These are phyloP conservation scores for Periconia macrospinosa DNA, from an alignment of 2,329 filamentous ascomycete species.

Conservation along the genomic window DNA sequence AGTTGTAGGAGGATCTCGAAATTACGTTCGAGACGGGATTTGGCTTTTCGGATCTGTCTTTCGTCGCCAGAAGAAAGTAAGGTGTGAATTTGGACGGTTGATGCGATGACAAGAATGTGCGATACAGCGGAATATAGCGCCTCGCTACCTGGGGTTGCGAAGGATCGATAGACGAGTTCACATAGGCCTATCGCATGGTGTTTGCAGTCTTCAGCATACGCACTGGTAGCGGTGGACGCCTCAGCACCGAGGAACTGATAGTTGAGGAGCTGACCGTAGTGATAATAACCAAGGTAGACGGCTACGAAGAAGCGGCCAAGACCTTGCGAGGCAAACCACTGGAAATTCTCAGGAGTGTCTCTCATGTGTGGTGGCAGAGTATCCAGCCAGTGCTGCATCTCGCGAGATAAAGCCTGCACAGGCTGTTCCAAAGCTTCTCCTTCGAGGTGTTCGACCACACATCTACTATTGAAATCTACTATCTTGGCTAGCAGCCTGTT, in stretches of 20 bases:
- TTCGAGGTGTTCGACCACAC: background rate
- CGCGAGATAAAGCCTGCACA: background rate
- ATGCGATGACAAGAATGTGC: background rate
- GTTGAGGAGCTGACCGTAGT: background rate
- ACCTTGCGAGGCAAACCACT: background rate
- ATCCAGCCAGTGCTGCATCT: background rate
- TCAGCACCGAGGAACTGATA: background rate
- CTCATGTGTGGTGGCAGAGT: background rate
- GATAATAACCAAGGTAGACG: background rate
- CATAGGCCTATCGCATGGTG: background rate
- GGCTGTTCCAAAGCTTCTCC: background rate
- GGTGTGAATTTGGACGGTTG: background rate
- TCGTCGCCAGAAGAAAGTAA: background rate
- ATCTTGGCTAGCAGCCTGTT: background rate
- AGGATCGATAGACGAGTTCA: background rate
- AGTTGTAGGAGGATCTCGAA: background rate
- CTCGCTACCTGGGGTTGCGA: background rate
- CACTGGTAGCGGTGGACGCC: background rate
- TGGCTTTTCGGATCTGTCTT: background rate
- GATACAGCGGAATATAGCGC: background rate
- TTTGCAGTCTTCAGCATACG: background rate
- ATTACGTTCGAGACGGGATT: background rate
- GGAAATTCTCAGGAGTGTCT: background rate
- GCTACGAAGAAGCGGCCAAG: background rate
- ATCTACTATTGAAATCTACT: background rate